Evolutionary conservation across 805 yeast genomes (phyloP).

Genomic region (Kodamaea jinghongensis): DNA sequence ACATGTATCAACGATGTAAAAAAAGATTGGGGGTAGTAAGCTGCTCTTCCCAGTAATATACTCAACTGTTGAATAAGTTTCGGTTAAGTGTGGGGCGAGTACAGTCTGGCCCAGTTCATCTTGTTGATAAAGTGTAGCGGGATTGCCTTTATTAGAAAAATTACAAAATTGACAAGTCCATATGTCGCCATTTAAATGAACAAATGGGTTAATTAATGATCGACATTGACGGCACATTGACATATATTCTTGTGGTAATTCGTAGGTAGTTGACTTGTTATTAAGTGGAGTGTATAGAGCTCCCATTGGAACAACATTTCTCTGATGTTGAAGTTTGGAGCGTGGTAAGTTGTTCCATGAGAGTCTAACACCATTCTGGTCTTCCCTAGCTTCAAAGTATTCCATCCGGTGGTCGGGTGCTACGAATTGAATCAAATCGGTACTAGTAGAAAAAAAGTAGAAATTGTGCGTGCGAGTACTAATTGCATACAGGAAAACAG

Average conservation of each 20-base stretch:
- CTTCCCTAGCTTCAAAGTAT: constrained; percentile 57
- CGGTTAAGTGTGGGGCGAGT: constrained; percentile 35
- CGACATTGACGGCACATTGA: constrained; percentile 53
- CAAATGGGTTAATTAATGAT: constrained; percentile 53
- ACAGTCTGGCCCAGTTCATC: constrained; percentile 19
- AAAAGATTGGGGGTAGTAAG: constrained; percentile 46
- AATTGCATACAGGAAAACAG: no score
- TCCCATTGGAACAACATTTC: constrained; percentile 55
- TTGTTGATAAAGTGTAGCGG: constrained; percentile 4
- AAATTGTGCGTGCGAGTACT: no score
- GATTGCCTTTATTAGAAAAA: constrained; percentile 35
- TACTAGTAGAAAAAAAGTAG: no score
- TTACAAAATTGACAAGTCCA: constrained; percentile 52
- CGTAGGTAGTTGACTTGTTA: constrained; percentile 39
- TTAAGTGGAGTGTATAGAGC: constrained; percentile 60
- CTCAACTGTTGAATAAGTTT: constrained; percentile 50
- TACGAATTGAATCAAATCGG: neutral
- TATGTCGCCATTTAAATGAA: constrained; percentile 29
- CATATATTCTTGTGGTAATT: constrained; percentile 40
- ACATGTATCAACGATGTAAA: constrained; percentile 59
- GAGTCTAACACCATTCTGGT: constrained; percentile 68
- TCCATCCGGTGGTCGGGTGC: constrained; percentile 32
- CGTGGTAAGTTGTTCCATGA: constrained; percentile 68
- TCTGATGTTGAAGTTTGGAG: constrained; percentile 49
- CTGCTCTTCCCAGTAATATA: constrained; percentile 41